phyloP scores from a whole-genome alignment of 768 basidiomycete genomes.

The Russula abietina region DNA sequence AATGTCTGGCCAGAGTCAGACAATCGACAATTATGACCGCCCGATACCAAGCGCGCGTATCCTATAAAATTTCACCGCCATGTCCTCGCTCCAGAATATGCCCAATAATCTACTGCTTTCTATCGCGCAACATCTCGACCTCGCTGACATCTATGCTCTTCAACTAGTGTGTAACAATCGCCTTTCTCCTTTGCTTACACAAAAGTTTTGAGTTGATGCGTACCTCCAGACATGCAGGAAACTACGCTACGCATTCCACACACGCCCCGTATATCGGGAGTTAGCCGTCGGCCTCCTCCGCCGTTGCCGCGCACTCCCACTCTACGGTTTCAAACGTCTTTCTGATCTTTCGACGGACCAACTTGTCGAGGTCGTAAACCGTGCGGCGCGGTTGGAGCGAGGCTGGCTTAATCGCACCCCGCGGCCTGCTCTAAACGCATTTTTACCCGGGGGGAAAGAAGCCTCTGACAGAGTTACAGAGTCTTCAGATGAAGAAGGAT shows the following conservation, averaged over 20 bases:
- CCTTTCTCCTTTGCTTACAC: too few species aligned
- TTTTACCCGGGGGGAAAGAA: constrained; percentile 18
- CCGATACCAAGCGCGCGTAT: too few species aligned
- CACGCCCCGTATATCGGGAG: constrained; percentile 61
- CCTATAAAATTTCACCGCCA: too few species aligned
- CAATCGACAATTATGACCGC: too few species aligned
- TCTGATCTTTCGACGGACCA: constrained; percentile 57
- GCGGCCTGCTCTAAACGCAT: constrained; percentile 38
- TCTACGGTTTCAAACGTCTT: constrained; percentile 63
- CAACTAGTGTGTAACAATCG: too few species aligned
- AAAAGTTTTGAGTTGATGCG: background rate
- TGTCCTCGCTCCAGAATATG: too few species aligned
- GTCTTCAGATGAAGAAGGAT: constrained; percentile 7
- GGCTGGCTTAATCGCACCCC: constrained; percentile 60
- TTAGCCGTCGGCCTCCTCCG: constrained; percentile 57
- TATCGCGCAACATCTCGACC: too few species aligned
- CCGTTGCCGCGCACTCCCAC: constrained; percentile 60
- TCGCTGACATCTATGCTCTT: too few species aligned
- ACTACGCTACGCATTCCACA: constrained; percentile 53
- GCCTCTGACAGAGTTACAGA: background rate
- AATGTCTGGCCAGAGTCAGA: too few species aligned
- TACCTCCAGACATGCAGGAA: constrained; percentile 52
- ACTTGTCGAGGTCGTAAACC: constrained; percentile 58
- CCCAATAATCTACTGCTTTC: too few species aligned
- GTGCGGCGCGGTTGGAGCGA: constrained; percentile 53